These are phyloP conservation scores for Lentinula sp. DNA, from an alignment of 768 basidiomycete genomes.

Conservation along the genomic window DNA sequence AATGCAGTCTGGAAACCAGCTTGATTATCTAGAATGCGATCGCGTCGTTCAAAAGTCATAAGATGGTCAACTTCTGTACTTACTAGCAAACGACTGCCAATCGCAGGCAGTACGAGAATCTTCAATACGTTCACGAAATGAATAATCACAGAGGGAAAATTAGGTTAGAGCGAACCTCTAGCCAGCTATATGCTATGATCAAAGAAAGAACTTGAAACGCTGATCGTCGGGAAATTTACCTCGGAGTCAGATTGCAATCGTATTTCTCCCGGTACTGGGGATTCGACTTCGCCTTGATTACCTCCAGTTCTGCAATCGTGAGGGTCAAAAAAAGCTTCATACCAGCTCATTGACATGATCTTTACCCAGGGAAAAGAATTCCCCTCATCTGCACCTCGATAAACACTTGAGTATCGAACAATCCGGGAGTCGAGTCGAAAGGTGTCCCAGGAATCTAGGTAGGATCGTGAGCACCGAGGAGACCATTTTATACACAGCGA, in stretches of 20 bases:
- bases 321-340: background rate
- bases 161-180: background rate
- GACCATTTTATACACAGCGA: background rate
- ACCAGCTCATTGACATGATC: background rate
- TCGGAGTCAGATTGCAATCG: conserved; percentile 14
- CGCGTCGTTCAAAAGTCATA: background rate
- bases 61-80: background rate
- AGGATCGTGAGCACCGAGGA: background rate
- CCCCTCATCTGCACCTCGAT: conserved; percentile 41
- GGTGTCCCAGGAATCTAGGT: conserved; percentile 12
- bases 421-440: conserved; percentile 38
- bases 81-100: conserved; percentile 38
- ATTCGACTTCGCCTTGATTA: conserved; percentile 12
- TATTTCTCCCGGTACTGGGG: conserved; percentile 12
- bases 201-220: background rate
- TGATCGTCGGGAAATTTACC: background rate
- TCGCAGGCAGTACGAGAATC: conserved; percentile 39
- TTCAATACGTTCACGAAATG: background rate
- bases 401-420: conserved; percentile 41
- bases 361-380: conserved; percentile 32
- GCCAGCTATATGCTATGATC: background rate
- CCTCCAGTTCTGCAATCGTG: background rate
- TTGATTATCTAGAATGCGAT: conserved; percentile 18
- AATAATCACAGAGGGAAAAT: background rate
- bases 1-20: conserved; percentile 26